phyloP scores from a whole-genome alignment of 371 early-diverging fungal genomes.

The Batkoa obscura region DNA sequence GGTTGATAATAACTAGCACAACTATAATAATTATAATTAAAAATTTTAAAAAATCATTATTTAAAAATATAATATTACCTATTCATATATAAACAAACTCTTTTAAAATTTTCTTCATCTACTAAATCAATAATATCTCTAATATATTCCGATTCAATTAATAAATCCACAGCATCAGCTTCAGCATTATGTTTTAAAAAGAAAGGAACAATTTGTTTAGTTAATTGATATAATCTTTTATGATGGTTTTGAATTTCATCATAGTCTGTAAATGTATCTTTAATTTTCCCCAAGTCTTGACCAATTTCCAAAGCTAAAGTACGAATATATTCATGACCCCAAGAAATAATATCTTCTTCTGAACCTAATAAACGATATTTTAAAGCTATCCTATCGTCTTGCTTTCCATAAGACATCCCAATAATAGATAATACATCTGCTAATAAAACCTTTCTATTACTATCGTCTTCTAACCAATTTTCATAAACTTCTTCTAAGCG shows the following conservation, averaged over 20 bases:
- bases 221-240: conserved; percentile 45
- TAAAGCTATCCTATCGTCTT: conserved; percentile 58
- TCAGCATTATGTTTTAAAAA: conserved; percentile 93
- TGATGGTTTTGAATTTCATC: not conserved
- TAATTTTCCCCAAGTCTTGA: not conserved
- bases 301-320: conserved; percentile 1
- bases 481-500: conserved; percentile 45
- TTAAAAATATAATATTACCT: conserved; percentile 25
- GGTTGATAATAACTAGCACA: conserved; percentile 79
- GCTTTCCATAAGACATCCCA: conserved; percentile 87
- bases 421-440: conserved; percentile 92
- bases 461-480: conserved; percentile 11
- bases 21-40: conserved; percentile 27
- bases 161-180: conserved; percentile 90
- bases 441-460: conserved; percentile 19
- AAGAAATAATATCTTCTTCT: conserved; percentile 61
- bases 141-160: conserved; percentile 73
- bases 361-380: conserved; percentile 72
- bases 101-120: conserved; percentile 75
- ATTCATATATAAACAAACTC: conserved; percentile 89
- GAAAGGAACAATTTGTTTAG: conserved; percentile 77
- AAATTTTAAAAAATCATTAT: not conserved
- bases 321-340: conserved; percentile 96
- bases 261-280: not conserved
- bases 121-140: conserved; percentile 56